Evolutionary conservation across 306 rosid genomes (phyloP), one percentile per base, ranked within the genome.

Genomic region (Elaeagnus macrophylla): DNA sequence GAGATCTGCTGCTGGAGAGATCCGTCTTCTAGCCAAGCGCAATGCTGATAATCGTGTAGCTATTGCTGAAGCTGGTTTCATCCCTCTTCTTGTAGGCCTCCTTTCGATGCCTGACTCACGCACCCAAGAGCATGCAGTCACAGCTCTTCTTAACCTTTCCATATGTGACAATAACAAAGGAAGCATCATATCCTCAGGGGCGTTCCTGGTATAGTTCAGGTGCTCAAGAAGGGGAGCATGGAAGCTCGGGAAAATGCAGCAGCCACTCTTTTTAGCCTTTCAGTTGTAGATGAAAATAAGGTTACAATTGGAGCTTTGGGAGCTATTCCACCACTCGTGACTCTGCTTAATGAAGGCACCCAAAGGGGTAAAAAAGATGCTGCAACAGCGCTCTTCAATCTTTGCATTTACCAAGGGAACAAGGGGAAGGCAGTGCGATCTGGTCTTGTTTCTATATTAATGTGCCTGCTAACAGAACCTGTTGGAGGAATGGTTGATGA

Each of bases 181-280:
- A 69, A 74, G 79, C 80, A 93, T 87, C 32, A 78, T 84, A 47
- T 73, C 88, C 39, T 79, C 72, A 18, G 90, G 95, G 59, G 96
- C 96, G 82, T 93, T 67, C 99, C 96, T 44, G 99, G 94, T 47
- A 88, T 93, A 48, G 96, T 93, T 61, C 85, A 82, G 40, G 95
- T 93, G 64, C 89, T 93, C 58, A 87, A 73, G 75, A 81, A 81
- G 57, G 99, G 96, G 55, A 85, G 96, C 79, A 93, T 93, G 99
- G 99, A 93, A 68, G 99, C 99, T 6, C 87, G 96, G 60, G 99
- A 93, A 73, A 93, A 93, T 56, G 96, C 99, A 1, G 99, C 99
- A 1, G 99, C 99, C 15, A 93, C 99, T 52, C 96, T 93, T 49
- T 93, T 93, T 77, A 93, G 99, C 72, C 96, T 93, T 42, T 93